Percentiles rank a stretch among this genome's conserved stretches.
These are phyloP conservation scores for Chaetomidium leptoderma DNA, from an alignment of 495 filamentous ascomycete species.

Conservation along the genomic window DNA sequence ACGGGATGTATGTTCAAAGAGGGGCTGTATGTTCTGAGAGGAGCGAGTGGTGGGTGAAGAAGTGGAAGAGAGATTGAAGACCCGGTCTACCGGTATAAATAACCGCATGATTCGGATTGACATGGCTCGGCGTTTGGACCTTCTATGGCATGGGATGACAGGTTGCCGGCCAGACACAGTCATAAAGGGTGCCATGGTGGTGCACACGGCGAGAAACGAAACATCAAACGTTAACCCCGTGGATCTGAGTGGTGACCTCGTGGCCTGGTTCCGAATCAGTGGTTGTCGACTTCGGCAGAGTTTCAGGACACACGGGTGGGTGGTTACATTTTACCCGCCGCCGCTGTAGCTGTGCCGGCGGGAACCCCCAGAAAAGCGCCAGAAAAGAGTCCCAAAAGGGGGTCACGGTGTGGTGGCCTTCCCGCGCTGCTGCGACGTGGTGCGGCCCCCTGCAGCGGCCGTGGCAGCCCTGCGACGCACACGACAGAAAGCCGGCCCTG, in stretches of 20 bases:
- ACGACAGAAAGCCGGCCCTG: not conserved
- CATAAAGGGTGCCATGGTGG: too few species aligned
- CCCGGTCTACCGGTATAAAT: not conserved
- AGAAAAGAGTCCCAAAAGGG: not conserved
- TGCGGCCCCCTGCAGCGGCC: constrained; percentile 12
- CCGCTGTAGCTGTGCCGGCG: not conserved
- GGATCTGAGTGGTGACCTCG: not conserved
- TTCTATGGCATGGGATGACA: not conserved
- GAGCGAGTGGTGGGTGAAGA: not conserved
- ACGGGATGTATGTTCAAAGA: constrained; percentile 2
- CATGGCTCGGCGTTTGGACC: not conserved
- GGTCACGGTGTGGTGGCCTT: not conserved
- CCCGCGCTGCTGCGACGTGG: not conserved
- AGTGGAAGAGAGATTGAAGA: not conserved
- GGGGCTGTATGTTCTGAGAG: constrained; percentile 1
- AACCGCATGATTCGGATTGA: not conserved
- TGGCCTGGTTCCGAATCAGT: not conserved
- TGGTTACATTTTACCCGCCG: not conserved
- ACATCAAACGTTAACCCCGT: not conserved
- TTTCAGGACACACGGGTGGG: constrained; percentile 2
- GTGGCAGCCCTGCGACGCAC: constrained; percentile 1
- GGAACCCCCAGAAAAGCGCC: not conserved
- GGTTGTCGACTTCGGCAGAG: not conserved
- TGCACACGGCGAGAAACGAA: constrained; percentile 12
- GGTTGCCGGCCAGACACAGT: not conserved